A percentile compares a stretch with the other conserved stretches of the same genome.
phyloP scores from a whole-genome alignment of 2,329 filamentous ascomycete genomes.

The Plectosphaerella plurivora region DNA sequence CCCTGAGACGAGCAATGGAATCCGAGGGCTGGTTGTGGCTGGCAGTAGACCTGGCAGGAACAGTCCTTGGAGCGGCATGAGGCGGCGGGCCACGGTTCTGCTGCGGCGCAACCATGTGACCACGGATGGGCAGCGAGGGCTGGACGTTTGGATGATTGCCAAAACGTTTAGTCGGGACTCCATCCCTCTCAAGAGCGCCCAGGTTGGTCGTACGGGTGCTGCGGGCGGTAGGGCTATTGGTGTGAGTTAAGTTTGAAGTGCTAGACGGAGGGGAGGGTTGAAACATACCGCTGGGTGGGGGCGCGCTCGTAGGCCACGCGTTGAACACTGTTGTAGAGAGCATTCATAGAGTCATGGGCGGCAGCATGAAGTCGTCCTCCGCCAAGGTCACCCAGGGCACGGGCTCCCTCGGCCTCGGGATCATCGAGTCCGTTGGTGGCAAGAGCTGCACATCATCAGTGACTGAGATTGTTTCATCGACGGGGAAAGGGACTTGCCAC shows the following conservation, averaged over 20 bases:
- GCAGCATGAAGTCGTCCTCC: slow-evolving; percentile 11
- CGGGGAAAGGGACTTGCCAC: neutral
- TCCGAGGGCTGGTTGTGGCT: too few relatives aligned
- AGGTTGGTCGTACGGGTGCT: neutral
- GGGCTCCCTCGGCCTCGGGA: slow-evolving; percentile 20
- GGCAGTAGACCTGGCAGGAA: too few relatives aligned
- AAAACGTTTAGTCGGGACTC: too few relatives aligned
- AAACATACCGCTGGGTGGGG: neutral
- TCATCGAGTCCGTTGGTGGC: slow-evolving; percentile 21
- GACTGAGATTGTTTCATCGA: neutral
- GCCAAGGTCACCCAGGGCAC: slow-evolving; percentile 18
- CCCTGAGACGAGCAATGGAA: too few relatives aligned
- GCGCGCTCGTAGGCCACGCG: neutral
- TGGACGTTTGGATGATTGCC: too few relatives aligned
- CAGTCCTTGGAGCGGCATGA: too few relatives aligned
- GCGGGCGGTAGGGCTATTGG: neutral
- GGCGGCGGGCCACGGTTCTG: too few relatives aligned
- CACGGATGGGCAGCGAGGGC: too few relatives aligned
- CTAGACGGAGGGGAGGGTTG: neutral
- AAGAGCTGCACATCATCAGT: slow-evolving; percentile 10
- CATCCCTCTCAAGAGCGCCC: neutral
- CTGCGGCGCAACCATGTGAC: too few relatives aligned
- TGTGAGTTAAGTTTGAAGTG: neutral
- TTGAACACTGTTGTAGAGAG: neutral
- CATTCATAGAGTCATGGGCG: neutral